Conservation (phyloP, 345 rosid genomes). For the Hevea brasiliensis region DNA sequence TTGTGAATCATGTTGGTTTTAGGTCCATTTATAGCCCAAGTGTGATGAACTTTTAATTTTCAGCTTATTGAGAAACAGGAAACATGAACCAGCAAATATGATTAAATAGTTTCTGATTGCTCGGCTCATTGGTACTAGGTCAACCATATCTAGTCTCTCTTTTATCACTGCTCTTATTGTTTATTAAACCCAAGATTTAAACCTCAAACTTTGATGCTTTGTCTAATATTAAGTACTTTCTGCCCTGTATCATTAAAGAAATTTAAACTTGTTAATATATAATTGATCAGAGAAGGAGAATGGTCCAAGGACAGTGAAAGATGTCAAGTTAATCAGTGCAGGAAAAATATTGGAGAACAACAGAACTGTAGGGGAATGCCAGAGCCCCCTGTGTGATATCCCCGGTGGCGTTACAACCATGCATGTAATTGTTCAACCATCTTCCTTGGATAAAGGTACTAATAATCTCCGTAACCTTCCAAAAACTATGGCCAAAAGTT, state of each 20-base stretch:
- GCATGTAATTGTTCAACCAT: slow-evolving; percentile 94
- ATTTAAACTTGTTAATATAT: not conserved
- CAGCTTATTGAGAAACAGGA: not conserved
- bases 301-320: slow-evolving; percentile 86
- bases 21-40: not conserved
- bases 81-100: not conserved
- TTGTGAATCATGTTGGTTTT: not conserved
- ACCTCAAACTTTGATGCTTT: slow-evolving; percentile 2
- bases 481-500: not conserved
- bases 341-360: slow-evolving; percentile 91
- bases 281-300: slow-evolving; percentile 67
- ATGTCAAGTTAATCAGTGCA: slow-evolving; percentile 86
- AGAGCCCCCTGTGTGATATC: slow-evolving; percentile 71
- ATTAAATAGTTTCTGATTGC: not conserved
- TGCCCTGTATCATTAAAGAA: not conserved
- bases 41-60: not conserved
- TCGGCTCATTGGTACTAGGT: not conserved
- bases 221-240: not conserved
- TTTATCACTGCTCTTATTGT: not conserved
- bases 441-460: slow-evolving; percentile 72
- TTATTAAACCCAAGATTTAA: not conserved
- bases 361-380: slow-evolving; percentile 77
- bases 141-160: not conserved
- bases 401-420: slow-evolving; percentile 92
- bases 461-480: not conserved